Evolutionary conservation across 176 grass and related monocot genomes (phyloP).

Genomic region (Musa beccarii): DNA sequence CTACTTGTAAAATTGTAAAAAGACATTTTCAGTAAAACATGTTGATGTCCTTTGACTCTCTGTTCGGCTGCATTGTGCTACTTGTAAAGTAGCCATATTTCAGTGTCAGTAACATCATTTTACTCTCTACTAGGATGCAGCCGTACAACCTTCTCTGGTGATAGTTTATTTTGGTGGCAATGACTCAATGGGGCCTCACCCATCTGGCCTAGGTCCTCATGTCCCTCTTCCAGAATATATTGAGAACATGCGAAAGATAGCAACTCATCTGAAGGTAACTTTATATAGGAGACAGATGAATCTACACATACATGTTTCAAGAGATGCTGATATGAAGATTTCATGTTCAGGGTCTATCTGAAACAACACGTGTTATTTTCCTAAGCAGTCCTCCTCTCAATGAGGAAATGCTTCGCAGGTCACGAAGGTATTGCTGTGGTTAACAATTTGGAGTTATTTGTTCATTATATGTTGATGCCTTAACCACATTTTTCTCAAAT

Average conservation of each 20-base stretch:
- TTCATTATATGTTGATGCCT: neutral
- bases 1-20: neutral
- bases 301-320: neutral
- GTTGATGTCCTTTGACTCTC: neutral
- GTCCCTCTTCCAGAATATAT: conserved; percentile 79
- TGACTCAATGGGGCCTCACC: conserved; percentile 54
- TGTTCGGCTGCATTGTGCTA: no score
- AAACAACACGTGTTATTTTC: conserved; percentile 59
- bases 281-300: neutral
- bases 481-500: conserved; percentile 8
- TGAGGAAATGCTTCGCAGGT: conserved; percentile 47
- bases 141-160: conserved; percentile 56
- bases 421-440: conserved; percentile 26
- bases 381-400: conserved; percentile 79
- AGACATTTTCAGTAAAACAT: neutral
- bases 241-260: conserved; percentile 72
- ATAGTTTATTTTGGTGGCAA: conserved; percentile 97
- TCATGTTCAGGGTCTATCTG: conserved; percentile 48
- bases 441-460: neutral
- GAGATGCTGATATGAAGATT: conserved; percentile 11
- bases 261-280: conserved; percentile 64
- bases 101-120: conserved; percentile 3
- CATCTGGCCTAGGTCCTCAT: conserved; percentile 67
- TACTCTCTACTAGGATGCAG: conserved; percentile 34
- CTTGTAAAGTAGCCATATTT: no score